These are phyloP conservation scores for Coccomyxa subellipsoidea DNA, from an alignment of 163 green algal genomes.

Conservation along the genomic window DNA sequence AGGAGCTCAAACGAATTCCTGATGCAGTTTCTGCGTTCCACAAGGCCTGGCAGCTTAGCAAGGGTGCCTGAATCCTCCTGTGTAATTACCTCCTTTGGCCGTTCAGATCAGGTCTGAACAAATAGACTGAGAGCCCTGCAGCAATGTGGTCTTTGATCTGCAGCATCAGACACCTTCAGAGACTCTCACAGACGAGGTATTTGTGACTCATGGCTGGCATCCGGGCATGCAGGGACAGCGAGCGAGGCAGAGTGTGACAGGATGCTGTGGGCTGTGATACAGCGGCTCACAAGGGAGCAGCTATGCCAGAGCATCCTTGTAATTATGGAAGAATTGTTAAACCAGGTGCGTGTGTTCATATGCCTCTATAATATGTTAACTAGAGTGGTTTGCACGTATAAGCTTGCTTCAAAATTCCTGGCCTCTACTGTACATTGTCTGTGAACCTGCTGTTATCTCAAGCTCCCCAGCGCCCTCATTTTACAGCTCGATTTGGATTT, in stretches of 20 bases:
- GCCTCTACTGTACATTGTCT: no score
- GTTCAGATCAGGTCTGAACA: no score
- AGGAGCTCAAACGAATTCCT: constrained; percentile 26
- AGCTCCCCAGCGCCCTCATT: no score
- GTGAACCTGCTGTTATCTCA: no score
- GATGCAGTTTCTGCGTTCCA: constrained; percentile 39
- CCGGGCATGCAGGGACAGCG: not conserved
- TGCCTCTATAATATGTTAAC: no score
- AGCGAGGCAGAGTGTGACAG: constrained; percentile 22
- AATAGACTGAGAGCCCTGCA: no score
- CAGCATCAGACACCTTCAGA: not conserved
- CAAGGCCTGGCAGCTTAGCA: constrained; percentile 27
- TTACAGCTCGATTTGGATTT: no score
- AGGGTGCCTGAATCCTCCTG: not conserved
- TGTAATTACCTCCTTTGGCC: no score
- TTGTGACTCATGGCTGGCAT: not conserved
- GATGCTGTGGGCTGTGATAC: constrained; percentile 31
- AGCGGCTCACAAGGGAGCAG: constrained; percentile 35
- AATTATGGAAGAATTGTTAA: not conserved
- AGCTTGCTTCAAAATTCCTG: no score
- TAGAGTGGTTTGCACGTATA: no score
- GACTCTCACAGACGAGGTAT: not conserved
- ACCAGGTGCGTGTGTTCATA: not conserved
- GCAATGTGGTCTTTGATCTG: no score
- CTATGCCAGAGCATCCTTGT: constrained; percentile 29